Evolutionary conservation across 202 grass and related monocot genomes (phyloP), one percentile per base, ranked within the genome.

Genomic region (Carex sylvatica): DNA sequence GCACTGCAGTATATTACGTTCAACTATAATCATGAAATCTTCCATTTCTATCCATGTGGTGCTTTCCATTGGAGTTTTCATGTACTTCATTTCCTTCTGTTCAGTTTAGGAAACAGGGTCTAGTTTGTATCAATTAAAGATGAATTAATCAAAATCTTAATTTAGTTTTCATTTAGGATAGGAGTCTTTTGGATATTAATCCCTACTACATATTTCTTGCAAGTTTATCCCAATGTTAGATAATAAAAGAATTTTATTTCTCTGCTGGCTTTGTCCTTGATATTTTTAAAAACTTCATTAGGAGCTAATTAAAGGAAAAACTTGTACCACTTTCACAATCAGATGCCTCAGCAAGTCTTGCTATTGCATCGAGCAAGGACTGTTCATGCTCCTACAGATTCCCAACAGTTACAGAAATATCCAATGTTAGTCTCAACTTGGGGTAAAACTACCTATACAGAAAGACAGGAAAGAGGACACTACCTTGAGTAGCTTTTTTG

Each of bases 311-410:
- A 84, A 31, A 85, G 36, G 16, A 36, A 47, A 64, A 64, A 56
- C 30, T 56, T 85, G 91, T 96, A 99, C 93, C 91, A 74, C 89
- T 93, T 82, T 99, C 93, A 61, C 82, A 88, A 91, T 99, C 96
- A 40, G 89, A 99, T 74, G 86, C 86, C 40, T 99, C 88, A 12
- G 91, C 89, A 89, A 99, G 89, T 79, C 89, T 91, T 63, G 91
- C 89, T 85, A 96, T 93, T 62, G 91, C 97, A 88, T 99, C 86
- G 15, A 99, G 87, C 82, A 99, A 83, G 55, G 88, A 91, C 81
- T 96, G 91, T 78, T 99, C 97, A 64, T 96, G 91, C 63, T 99
- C 91, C 93, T 99, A 83, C 67, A 85, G n/a, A 64, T 30, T 59
- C 16, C 24, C 23, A 49, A 65, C 12, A 59, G 14, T 60, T n/a